These are phyloP conservation scores for Cucumis cinereus DNA, from an alignment of 306 rosid species.

Conservation along the genomic window DNA sequence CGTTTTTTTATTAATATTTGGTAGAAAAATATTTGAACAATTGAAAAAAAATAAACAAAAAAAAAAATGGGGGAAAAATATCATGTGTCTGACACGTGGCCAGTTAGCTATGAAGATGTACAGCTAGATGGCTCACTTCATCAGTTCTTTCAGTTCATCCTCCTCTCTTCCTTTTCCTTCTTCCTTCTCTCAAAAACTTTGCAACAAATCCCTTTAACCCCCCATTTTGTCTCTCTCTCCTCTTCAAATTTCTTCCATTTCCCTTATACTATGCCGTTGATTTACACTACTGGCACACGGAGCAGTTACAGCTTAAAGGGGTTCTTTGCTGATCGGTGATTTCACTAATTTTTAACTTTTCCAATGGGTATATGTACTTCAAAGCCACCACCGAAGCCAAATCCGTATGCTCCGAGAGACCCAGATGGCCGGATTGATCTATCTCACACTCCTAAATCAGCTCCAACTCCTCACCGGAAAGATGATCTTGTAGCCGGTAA, in stretches of 20 bases:
- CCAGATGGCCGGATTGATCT: constrained; percentile 21
- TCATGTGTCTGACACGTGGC: constrained; percentile 11
- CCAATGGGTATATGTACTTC: constrained; percentile 90
- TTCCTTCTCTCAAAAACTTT: background rate
- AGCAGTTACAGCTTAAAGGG: background rate
- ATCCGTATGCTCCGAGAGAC: constrained; percentile 50
- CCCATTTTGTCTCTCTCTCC: background rate
- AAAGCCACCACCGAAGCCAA: constrained; percentile 61
- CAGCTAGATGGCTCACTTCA: constrained; percentile 11
- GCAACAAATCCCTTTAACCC: constrained; percentile 1
- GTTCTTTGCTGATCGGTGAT: background rate
- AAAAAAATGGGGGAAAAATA: background rate
- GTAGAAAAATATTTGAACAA: background rate
- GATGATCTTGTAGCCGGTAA: constrained; percentile 29
- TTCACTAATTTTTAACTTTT: background rate
- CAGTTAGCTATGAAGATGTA: constrained; percentile 8
- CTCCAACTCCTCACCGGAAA: constrained; percentile 22
- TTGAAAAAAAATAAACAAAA: background rate
- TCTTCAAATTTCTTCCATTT: background rate
- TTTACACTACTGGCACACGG: background rate
- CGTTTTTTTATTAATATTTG: background rate
- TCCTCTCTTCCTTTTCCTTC: background rate
- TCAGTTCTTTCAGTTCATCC: constrained; percentile 6
- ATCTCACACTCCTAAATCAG: constrained; percentile 38
- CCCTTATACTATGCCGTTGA: background rate